A percentile compares a stretch with the other conserved stretches of the same genome.
phyloP scores from a whole-genome alignment of 2,329 filamentous ascomycete species.

The Venturia pyrina region DNA sequence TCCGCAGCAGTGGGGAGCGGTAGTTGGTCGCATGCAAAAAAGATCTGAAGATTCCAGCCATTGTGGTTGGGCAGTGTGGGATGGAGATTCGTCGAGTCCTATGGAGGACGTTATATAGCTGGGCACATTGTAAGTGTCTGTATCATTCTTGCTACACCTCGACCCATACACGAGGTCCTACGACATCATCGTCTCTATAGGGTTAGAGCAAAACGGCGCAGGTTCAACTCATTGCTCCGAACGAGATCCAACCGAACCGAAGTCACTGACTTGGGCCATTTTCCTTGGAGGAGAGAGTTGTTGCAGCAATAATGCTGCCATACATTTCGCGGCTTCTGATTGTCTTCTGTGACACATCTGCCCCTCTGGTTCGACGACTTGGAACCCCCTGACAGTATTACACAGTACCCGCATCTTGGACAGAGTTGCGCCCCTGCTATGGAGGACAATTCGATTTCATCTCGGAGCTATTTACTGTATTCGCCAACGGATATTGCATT shows the following conservation, averaged over 20 bases:
- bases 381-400: neutral
- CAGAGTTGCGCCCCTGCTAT: neutral
- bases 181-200: neutral
- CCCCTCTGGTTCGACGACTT: neutral
- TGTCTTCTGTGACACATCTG: neutral
- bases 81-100: neutral
- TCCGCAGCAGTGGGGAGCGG: constrained; percentile 46
- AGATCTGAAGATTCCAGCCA: constrained; percentile 9
- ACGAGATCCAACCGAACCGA: neutral
- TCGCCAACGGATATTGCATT: neutral
- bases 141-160: neutral
- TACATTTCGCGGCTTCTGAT: neutral
- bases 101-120: neutral
- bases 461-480: neutral
- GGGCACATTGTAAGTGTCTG: neutral
- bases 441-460: neutral
- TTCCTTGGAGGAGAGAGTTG: neutral
- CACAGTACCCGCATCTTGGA: neutral
- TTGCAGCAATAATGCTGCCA: neutral
- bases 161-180: neutral
- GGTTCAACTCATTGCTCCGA: neutral
- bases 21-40: constrained; percentile 11
- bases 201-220: neutral
- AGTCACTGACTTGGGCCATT: too few species aligned
- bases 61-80: neutral